Evolutionary conservation across 2,329 filamentous ascomycete genomes (phyloP).

Genomic region (Fusarium clavum): DNA sequence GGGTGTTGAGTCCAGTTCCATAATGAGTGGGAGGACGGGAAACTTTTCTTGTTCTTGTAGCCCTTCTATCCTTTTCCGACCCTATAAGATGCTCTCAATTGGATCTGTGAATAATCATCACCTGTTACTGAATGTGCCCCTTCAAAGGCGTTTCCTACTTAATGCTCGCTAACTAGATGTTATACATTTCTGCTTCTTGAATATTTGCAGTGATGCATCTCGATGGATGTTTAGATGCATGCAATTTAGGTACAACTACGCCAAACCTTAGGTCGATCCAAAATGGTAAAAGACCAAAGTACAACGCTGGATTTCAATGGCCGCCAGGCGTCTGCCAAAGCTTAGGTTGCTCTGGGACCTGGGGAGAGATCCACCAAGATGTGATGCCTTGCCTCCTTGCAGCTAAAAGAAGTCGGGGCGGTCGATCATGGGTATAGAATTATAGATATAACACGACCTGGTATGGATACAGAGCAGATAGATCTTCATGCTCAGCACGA

Average conservation of each 20-base stretch:
- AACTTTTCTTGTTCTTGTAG: constrained; percentile 27
- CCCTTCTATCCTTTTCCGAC: constrained; percentile 15
- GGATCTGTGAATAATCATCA: background rate
- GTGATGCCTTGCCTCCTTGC: constrained; percentile 32
- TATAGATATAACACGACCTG: constrained; percentile 15
- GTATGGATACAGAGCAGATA: background rate
- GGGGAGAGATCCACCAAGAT: constrained; percentile 37
- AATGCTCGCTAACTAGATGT: background rate
- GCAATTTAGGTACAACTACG: constrained; percentile 32
- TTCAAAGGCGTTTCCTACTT: background rate
- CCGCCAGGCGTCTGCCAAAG: constrained; percentile 24
- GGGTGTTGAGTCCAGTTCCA: constrained; percentile 17
- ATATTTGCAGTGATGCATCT: constrained; percentile 22
- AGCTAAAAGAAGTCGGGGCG: constrained; percentile 33
- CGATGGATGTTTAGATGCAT: constrained; percentile 29
- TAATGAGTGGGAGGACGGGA: constrained; percentile 28
- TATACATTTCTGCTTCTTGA: constrained; percentile 1
- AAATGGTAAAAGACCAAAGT: constrained; percentile 35
- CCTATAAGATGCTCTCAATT: constrained; percentile 6
- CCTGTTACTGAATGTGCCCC: background rate
- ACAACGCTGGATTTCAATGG: constrained; percentile 30
- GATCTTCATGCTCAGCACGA: background rate
- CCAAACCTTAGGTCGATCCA: constrained; percentile 24
- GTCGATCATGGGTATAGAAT: constrained; percentile 29
- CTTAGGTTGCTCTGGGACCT: constrained; percentile 33